phyloP scores from a whole-genome alignment of 331 rosid species.

The Malus hybrid region DNA sequence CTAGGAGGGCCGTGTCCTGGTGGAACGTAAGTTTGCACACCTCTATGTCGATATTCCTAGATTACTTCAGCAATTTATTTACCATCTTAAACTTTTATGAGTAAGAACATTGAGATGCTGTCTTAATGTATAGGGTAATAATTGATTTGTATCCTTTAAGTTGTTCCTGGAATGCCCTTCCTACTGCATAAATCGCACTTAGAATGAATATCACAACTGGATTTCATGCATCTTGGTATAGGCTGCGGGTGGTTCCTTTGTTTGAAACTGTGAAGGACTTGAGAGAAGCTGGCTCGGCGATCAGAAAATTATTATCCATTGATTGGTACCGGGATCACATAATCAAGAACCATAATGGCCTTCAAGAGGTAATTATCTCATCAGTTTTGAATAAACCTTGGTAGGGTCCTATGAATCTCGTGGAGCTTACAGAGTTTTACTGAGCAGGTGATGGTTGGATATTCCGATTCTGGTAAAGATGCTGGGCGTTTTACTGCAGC shows the following conservation, averaged over 20 bases:
- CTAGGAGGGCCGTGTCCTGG: constrained; percentile 80
- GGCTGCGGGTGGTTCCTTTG: constrained; percentile 94
- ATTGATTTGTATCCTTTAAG: no score
- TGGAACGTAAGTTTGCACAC: constrained; percentile 64
- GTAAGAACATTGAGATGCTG: no score
- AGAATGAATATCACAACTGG: constrained; percentile 6
- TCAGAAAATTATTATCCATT: constrained; percentile 68
- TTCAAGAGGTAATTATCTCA: constrained; percentile 63
- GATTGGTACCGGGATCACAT: constrained; percentile 87
- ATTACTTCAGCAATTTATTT: no score
- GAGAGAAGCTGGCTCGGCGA: constrained; percentile 84
- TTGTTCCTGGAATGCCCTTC: no score
- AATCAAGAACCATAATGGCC: constrained; percentile 69
- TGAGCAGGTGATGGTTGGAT: constrained; percentile 92
- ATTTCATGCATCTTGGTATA: constrained; percentile 20
- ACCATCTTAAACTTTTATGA: no score
- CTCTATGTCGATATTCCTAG: neutral
- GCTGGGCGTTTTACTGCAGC: constrained; percentile 96
- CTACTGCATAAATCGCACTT: neutral
- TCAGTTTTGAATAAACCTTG: neutral
- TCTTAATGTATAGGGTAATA: no score
- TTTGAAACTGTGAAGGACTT: constrained; percentile 93
- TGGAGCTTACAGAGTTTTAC: constrained; percentile 14
- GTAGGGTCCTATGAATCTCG: constrained; percentile 5
- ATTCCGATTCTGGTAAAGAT: constrained; percentile 97